Evolutionary conservation across 768 basidiomycete genomes (phyloP).

Genomic region (Amanita brunnescens): DNA sequence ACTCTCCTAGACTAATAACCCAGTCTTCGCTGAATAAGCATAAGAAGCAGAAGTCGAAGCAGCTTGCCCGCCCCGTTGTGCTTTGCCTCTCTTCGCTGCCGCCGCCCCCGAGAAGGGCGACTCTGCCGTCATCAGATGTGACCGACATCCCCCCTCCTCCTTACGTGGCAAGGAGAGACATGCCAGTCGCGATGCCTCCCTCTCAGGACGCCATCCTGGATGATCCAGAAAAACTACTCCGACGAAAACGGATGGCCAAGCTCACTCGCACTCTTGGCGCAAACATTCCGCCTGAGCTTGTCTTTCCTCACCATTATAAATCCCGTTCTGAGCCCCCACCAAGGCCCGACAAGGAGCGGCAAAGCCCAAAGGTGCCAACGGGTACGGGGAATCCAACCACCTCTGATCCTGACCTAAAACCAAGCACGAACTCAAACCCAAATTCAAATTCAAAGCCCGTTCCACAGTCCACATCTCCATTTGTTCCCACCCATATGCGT

Average conservation of each 20-base stretch:
- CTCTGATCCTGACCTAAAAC: too few species aligned
- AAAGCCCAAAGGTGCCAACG: neutral
- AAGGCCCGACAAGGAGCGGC: neutral
- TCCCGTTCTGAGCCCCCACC: neutral
- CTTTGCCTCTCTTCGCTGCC: neutral
- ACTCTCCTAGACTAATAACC: neutral
- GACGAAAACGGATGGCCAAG: slow-evolving; percentile 35
- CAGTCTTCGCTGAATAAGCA: neutral
- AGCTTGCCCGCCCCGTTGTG: neutral
- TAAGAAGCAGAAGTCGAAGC: neutral
- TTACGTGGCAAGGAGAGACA: neutral
- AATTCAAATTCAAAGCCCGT: neutral
- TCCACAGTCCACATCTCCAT: neutral
- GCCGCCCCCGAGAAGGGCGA: neutral
- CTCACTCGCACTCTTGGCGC: slow-evolving; percentile 44
- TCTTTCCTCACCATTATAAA: slow-evolving; percentile 17
- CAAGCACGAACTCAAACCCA: neutral
- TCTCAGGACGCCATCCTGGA: neutral
- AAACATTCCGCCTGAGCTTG: slow-evolving; percentile 39
- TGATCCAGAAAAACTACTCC: slow-evolving; percentile 15
- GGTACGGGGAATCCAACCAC: neutral
- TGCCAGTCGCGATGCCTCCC: neutral
- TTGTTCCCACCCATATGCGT: neutral
- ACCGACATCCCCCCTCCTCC: too few species aligned
- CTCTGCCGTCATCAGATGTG: neutral